Conservation (phyloP, 163 green algal species). For the Coccomyxa subellipsoidea region DNA sequence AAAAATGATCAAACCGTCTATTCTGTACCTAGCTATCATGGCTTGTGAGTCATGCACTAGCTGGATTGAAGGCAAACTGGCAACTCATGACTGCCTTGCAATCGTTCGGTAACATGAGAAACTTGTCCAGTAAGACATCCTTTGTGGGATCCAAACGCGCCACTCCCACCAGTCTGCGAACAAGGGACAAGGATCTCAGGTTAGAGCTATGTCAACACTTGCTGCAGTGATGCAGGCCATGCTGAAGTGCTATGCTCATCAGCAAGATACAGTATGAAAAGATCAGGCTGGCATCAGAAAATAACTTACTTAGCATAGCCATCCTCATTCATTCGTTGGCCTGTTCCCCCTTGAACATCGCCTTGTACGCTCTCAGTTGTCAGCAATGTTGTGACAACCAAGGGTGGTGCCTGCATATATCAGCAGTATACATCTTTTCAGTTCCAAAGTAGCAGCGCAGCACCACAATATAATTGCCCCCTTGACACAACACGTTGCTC, state of each 20-base stretch:
- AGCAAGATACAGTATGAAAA: not conserved
- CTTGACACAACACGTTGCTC: no score
- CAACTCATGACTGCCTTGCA: constrained; percentile 67
- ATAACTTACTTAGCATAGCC: constrained; percentile 29
- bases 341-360: constrained; percentile 27
- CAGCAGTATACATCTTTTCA: no score
- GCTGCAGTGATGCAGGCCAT: no score
- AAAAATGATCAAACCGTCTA: no score
- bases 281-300: not conserved
- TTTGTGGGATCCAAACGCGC: constrained; percentile 46
- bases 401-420: constrained; percentile 42
- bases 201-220: no score
- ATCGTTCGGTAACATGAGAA: constrained; percentile 73
- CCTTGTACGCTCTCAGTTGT: constrained; percentile 53
- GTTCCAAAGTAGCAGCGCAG: no score
- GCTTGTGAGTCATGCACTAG: not conserved
- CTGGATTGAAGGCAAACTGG: constrained; percentile 48
- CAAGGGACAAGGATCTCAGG: no score
- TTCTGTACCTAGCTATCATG: not conserved
- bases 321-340: constrained; percentile 29
- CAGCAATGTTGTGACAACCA: constrained; percentile 56
- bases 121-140: constrained; percentile 61
- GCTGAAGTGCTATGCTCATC: not conserved
- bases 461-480: no score
- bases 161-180: constrained; percentile 54